Evolutionary conservation across 2,329 filamentous ascomycete genomes (phyloP).

Genomic region (Lecanicillium sp.): DNA sequence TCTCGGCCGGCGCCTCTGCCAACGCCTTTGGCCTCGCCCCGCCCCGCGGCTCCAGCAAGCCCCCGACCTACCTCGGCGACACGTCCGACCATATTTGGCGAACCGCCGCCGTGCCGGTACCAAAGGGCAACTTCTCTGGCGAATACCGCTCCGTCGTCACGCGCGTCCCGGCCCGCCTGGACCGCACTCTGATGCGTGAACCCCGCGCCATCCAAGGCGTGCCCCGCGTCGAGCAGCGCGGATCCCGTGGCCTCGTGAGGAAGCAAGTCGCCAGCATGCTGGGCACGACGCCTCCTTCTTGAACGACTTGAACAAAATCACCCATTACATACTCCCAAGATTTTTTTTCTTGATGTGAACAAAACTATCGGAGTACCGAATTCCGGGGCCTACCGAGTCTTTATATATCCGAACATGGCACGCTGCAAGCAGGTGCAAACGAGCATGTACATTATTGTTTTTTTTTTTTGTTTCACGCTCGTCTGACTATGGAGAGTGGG

Average conservation of each 20-base stretch:
- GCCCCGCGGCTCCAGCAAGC: constrained; percentile 33
- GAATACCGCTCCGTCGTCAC: constrained; percentile 57
- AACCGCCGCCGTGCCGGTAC: constrained; percentile 54
- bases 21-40: constrained; percentile 32
- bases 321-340: not conserved
- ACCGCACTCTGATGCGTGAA: constrained; percentile 84
- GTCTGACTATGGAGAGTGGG: too few species aligned
- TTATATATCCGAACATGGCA: too few species aligned
- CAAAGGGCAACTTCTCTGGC: constrained; percentile 55
- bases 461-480: too few species aligned
- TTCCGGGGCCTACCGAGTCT: too few species aligned
- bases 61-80: constrained; percentile 61
- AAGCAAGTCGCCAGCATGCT: constrained; percentile 51
- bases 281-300: constrained; percentile 36
- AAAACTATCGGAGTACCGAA: too few species aligned
- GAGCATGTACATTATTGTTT: too few species aligned
- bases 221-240: constrained; percentile 55
- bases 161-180: constrained; percentile 73
- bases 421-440: too few species aligned
- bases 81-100: constrained; percentile 76
- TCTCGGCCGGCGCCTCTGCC: constrained; percentile 45
- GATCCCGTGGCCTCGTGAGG: constrained; percentile 43
- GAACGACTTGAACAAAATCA: constrained; percentile 26
- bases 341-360: not conserved
- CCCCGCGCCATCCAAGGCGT: constrained; percentile 84